These are phyloP conservation scores for Volvariella surrecta DNA, from an alignment of 1,284 basidiomycete species.

Conservation along the genomic window DNA sequence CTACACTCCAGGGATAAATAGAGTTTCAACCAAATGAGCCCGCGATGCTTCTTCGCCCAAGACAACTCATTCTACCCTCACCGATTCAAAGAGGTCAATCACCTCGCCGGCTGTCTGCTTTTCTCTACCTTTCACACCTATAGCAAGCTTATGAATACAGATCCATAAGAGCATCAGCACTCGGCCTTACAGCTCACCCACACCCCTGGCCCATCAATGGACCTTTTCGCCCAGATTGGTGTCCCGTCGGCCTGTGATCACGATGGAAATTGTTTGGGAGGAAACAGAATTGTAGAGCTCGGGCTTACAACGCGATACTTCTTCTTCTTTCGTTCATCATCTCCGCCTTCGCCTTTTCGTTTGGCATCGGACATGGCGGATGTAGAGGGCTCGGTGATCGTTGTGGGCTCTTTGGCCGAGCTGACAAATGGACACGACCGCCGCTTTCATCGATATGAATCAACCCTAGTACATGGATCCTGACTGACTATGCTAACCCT, in stretches of 20 bases:
- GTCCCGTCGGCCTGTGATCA: constrained; percentile 43
- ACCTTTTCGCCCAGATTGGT: constrained; percentile 51
- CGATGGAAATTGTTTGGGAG: background rate
- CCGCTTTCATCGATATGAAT: constrained; percentile 8
- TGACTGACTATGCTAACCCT: too few species aligned
- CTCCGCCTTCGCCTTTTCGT: constrained; percentile 13
- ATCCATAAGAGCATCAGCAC: background rate
- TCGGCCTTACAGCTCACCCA: constrained; percentile 62
- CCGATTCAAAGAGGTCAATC: constrained; percentile 70
- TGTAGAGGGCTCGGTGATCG: too few species aligned
- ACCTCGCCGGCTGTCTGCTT: constrained; percentile 66
- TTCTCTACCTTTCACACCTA: constrained; percentile 70
- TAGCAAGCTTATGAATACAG: background rate
- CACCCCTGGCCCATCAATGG: constrained; percentile 69
- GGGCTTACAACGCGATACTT: constrained; percentile 32
- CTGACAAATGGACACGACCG: background rate
- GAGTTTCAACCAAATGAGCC: background rate
- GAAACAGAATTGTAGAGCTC: background rate
- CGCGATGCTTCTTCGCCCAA: too few species aligned
- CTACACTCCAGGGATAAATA: constrained; percentile 28
- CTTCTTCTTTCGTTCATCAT: constrained; percentile 21
- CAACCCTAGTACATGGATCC: too few species aligned
- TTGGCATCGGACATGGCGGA: constrained; percentile 13
- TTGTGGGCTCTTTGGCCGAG: too few species aligned
- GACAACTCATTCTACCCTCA: constrained; percentile 24